Conservation (phyloP, 129 eudicot species). For the Centrapalus pauciflorus region DNA sequence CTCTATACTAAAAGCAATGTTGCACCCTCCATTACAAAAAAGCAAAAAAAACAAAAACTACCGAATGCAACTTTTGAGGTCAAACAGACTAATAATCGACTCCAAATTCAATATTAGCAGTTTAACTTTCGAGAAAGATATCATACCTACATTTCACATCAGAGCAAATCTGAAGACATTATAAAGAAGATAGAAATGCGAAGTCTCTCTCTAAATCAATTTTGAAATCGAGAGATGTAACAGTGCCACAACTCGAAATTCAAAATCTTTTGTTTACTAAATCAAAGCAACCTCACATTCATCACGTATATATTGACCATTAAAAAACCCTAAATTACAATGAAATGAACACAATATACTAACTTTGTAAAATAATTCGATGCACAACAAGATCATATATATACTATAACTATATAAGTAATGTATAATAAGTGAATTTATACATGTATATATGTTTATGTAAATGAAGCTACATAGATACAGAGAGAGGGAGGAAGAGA, state of each 20-base stretch:
- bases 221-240: slow-evolving; percentile 6
- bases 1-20: background rate
- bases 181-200: background rate
- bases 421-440: background rate
- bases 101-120: background rate
- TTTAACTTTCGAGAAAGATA: background rate
- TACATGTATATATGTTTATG: background rate
- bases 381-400: slow-evolving; percentile 8
- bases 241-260: slow-evolving; percentile 1
- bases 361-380: background rate
- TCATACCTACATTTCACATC: background rate
- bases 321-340: background rate
- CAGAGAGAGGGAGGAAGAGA: background rate
- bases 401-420: too few relatives aligned
- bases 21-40: background rate
- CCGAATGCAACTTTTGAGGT: background rate
- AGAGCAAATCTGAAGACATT: background rate
- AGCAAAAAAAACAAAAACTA: too few relatives aligned
- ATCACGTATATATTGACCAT: background rate
- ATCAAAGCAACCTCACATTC: slow-evolving; percentile 4
- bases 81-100: background rate
- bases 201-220: background rate
- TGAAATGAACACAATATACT: background rate
- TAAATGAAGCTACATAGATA: background rate
- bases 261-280: background rate